Percentiles rank a stretch among this genome's conserved stretches.
Conservation (phyloP, 768 basidiomycete genomes). For the Chiua virens region DNA sequence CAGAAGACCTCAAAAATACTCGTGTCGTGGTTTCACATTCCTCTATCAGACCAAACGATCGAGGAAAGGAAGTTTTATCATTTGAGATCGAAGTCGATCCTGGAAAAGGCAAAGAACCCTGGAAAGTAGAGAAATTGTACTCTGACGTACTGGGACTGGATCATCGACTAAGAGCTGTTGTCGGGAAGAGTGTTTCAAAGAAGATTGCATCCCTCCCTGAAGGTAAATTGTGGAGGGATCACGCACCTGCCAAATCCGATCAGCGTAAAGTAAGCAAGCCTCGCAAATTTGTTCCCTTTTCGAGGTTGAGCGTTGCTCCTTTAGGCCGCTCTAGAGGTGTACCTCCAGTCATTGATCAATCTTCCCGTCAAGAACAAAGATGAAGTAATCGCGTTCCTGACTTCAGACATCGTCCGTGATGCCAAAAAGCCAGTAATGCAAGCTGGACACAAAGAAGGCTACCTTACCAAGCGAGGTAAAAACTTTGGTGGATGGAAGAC, state of each 20-base stretch:
- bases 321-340: conserved; percentile 77
- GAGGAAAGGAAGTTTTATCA: conserved; percentile 88
- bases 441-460: conserved; percentile 89
- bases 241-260: conserved; percentile 95
- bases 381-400: conserved; percentile 90
- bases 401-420: conserved; percentile 81
- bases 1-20: conserved; percentile 72
- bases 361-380: conserved; percentile 85
- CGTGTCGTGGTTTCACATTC: conserved; percentile 73
- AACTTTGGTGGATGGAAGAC: conserved; percentile 99
- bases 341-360: conserved; percentile 79
- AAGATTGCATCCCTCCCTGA: conserved; percentile 84
- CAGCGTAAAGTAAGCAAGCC: conserved; percentile 76
- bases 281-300: not conserved
- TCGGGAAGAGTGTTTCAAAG: conserved; percentile 69
- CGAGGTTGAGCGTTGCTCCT: conserved; percentile 7
- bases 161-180: conserved; percentile 57
- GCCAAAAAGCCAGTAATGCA: conserved; percentile 75
- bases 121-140: conserved; percentile 92
- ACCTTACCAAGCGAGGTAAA: conserved; percentile 93
- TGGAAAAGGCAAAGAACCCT: conserved; percentile 66
- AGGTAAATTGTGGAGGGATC: conserved; percentile 93
- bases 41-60: conserved; percentile 84
- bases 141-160: conserved; percentile 91
- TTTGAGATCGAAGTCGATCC: conserved; percentile 81